These are phyloP conservation scores for Leccinum imitatum DNA, from an alignment of 768 basidiomycete genomes.

Conservation along the genomic window DNA sequence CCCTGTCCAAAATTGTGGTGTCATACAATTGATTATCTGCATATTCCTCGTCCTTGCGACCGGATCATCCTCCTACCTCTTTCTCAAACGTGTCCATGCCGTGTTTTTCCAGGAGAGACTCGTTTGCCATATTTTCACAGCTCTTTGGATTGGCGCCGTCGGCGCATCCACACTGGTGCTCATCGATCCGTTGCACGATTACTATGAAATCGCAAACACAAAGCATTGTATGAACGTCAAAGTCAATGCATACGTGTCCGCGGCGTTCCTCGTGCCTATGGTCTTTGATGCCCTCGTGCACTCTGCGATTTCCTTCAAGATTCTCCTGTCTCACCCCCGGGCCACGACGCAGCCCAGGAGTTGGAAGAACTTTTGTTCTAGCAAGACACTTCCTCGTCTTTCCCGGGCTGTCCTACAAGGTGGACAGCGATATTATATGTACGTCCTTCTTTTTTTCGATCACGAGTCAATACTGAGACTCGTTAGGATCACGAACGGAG, in stretches of 20 bases:
- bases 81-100: slow-evolving; percentile 40
- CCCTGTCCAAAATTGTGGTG: slow-evolving; percentile 21
- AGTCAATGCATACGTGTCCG: slow-evolving; percentile 25
- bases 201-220: slow-evolving; percentile 34
- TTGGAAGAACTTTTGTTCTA: slow-evolving; percentile 21
- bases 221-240: slow-evolving; percentile 30
- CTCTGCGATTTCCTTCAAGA: slow-evolving; percentile 32
- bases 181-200: slow-evolving; percentile 22
- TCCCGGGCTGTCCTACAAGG: slow-evolving; percentile 36
- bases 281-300: slow-evolving; percentile 37
- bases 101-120: slow-evolving; percentile 27
- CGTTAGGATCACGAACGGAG: slow-evolving; percentile 32
- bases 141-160: slow-evolving; percentile 34
- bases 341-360: slow-evolving; percentile 4
- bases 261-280: slow-evolving; percentile 28
- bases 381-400: slow-evolving; percentile 30
- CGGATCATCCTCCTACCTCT: slow-evolving; percentile 34
- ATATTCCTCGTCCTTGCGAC: slow-evolving; percentile 22
- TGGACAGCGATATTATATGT: slow-evolving; percentile 42
- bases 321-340: slow-evolving; percentile 20
- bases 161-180: slow-evolving; percentile 30
- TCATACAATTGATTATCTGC: slow-evolving; percentile 16
- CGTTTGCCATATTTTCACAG: slow-evolving; percentile 25
- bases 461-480: not conserved
- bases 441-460: slow-evolving; percentile 2